A percentile compares a stretch with the other conserved stretches of the same genome.
Evolutionary conservation across 306 rosid genomes (phyloP).

Genomic region (Prunus mume): DNA sequence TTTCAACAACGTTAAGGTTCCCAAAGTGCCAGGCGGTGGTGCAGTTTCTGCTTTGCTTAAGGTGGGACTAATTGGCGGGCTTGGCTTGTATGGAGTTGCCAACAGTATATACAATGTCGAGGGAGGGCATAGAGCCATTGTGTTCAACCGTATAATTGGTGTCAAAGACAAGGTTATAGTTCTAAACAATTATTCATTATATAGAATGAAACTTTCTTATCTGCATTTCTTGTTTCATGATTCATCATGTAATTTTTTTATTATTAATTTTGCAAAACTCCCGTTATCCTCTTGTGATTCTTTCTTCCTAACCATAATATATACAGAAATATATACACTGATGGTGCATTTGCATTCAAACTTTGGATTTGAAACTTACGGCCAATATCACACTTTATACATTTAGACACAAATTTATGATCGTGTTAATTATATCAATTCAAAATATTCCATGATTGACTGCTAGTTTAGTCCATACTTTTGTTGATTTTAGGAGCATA

Average conservation of each 20-base stretch:
- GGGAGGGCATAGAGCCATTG: conserved; percentile 92
- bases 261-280: not conserved
- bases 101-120: conserved; percentile 95
- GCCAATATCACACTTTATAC: not conserved
- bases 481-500: not conserved
- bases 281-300: too few relatives aligned
- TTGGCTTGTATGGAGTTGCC: conserved; percentile 68
- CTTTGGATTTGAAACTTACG: not conserved
- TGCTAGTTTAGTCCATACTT: not conserved
- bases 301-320: not conserved
- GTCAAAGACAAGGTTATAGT: conserved; percentile 77
- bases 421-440: too few relatives aligned
- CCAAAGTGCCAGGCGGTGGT: conserved; percentile 73
- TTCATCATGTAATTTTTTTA: not conserved
- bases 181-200: not conserved
- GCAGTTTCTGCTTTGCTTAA: conserved; percentile 56
- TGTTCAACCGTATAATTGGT: conserved; percentile 81
- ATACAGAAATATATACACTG: not conserved
- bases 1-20: conserved; percentile 45
- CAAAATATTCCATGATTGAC: too few relatives aligned
- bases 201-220: too few relatives aligned
- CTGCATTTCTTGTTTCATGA: not conserved
- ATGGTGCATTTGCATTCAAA: not conserved
- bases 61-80: conserved; percentile 64
- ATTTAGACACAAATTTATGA: not conserved